Conservation (phyloP, 805 yeast species). For the Pichia pseudocactophila region DNA sequence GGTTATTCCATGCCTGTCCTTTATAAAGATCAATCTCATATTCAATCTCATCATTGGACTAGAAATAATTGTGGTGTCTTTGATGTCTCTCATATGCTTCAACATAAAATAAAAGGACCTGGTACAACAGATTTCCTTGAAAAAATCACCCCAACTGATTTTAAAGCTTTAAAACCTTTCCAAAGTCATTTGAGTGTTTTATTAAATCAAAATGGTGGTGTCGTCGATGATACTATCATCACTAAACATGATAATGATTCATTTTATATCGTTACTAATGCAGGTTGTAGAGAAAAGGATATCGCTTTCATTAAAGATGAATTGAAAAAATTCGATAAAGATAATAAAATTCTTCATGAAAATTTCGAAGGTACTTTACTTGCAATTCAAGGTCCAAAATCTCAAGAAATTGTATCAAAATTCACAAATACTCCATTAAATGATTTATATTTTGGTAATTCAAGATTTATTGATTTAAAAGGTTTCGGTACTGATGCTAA, state of each 20-base stretch:
- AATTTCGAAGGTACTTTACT: conserved; percentile 66
- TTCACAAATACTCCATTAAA: conserved; percentile 52
- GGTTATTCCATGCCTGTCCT: conserved; percentile 95
- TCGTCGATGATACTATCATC: conserved; percentile 88
- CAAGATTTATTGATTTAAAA: conserved; percentile 38
- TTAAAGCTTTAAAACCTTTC: conserved; percentile 44
- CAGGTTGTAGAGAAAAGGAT: conserved; percentile 87
- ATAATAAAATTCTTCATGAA: conserved; percentile 24
- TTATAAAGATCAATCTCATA: conserved; percentile 76
- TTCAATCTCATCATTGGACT: conserved; percentile 93
- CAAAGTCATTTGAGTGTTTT: conserved; percentile 71
- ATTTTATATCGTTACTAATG: conserved; percentile 89
- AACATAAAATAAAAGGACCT: conserved; percentile 68
- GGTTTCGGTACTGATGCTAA: conserved; percentile 32
- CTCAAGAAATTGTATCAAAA: conserved; percentile 57
- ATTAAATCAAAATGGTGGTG: conserved; percentile 64
- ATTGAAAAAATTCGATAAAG: conserved; percentile 28
- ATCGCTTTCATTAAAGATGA: conserved; percentile 51
- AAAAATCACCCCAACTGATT: conserved; percentile 82
- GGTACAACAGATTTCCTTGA: conserved; percentile 63
- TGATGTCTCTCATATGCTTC: conserved; percentile 97
- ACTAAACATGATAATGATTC: conserved; percentile 68
- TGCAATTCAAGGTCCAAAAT: conserved; percentile 90
- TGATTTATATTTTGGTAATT: conserved; percentile 66
- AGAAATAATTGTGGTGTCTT: conserved; percentile 81